Conservation (phyloP, 805 yeast genomes). For the Candida argentea region DNA sequence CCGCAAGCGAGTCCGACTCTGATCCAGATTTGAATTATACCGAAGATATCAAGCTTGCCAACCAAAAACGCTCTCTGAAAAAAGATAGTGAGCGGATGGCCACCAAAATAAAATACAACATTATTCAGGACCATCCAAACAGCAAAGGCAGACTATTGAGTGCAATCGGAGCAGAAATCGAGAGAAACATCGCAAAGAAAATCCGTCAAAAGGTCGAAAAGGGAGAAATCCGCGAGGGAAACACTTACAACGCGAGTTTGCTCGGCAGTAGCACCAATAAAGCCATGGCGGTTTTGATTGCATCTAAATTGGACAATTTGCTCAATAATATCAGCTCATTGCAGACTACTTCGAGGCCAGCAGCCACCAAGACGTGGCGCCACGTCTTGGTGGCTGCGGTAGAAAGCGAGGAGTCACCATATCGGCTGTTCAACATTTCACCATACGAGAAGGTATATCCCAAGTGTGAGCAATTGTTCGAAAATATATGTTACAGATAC, state of each 20-base stretch:
- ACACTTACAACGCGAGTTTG: neutral
- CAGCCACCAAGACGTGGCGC: constrained; percentile 14
- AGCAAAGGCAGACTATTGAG: constrained; percentile 14
- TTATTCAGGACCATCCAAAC: constrained; percentile 8
- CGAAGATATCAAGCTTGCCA: no score
- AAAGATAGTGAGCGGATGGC: no score
- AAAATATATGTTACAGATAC: constrained; percentile 15
- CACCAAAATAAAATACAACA: no score
- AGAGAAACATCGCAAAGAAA: constrained; percentile 6
- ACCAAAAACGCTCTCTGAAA: no score
- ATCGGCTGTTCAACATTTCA: constrained; percentile 3
- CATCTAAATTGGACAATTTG: constrained; percentile 6
- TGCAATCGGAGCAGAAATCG: constrained; percentile 11
- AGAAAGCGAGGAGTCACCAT: constrained; percentile 7
- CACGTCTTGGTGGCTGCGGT: constrained; percentile 17
- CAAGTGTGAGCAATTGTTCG: constrained; percentile 17
- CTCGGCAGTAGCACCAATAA: constrained; percentile 2
- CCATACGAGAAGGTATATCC: constrained; percentile 10
- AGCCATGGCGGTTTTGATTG: constrained; percentile 4
- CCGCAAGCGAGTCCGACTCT: no score
- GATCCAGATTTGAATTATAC: no score
- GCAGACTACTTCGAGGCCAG: neutral
- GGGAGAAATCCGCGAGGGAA: constrained; percentile 1
- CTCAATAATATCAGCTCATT: constrained; percentile 4
- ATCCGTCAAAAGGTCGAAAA: constrained; percentile 1